A percentile compares a stretch with the other conserved stretches of the same genome.
Evolutionary conservation across 2,329 filamentous ascomycete genomes (phyloP).

Genomic region (Ilyonectria mors-panacis): DNA sequence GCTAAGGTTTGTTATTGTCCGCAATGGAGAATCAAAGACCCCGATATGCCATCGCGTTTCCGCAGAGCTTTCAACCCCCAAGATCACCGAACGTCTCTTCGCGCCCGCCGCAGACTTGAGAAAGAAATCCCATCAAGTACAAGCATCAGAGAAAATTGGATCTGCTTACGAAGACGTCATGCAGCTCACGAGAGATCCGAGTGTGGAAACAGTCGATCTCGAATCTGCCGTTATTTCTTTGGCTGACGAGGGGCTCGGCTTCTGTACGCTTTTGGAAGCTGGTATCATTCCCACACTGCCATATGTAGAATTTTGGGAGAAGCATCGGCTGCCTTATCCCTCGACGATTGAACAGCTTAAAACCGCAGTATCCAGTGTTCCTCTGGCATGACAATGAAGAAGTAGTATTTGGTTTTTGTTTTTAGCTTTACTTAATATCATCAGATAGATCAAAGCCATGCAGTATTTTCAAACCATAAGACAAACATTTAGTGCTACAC

Average conservation of each 20-base stretch:
- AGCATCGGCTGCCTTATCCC: neutral
- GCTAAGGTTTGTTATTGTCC: slow-evolving; percentile 4
- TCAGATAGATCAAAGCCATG: no score
- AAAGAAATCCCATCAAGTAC: neutral
- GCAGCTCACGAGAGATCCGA: neutral
- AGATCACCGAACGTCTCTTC: slow-evolving; percentile 11
- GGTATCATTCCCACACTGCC: neutral
- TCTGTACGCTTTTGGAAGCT: slow-evolving; percentile 16
- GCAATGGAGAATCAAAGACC: neutral
- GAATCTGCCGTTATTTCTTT: slow-evolving; percentile 19
- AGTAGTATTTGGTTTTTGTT: no score
- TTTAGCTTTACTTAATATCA: no score
- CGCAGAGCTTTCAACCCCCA: neutral
- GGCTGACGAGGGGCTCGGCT: slow-evolving; percentile 9
- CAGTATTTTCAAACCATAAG: no score
- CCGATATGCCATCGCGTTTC: slow-evolving; percentile 1
- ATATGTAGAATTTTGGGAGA: neutral
- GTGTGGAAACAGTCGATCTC: slow-evolving; percentile 3
- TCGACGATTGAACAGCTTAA: neutral
- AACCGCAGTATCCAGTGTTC: neutral
- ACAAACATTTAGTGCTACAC: no score
- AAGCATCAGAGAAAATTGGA: neutral
- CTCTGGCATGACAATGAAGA: no score
- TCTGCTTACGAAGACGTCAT: neutral
- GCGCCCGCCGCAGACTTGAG: neutral